Conservation (phyloP, 371 early-diverging fungal species). For the Syncephalis plumigaleata region DNA sequence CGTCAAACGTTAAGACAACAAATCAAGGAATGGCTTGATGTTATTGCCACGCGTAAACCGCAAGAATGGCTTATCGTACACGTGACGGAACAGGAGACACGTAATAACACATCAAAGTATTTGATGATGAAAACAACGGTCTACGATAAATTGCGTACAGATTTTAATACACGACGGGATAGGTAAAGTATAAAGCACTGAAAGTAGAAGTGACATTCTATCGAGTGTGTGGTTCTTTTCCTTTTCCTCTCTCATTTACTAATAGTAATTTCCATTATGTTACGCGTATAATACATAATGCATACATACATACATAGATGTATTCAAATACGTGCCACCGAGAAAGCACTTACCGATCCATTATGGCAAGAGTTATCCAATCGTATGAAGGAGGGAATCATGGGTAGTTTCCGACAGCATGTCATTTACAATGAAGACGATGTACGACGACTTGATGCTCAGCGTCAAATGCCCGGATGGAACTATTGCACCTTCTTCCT, state of each 20-base stretch:
- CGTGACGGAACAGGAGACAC: slow-evolving; percentile 45
- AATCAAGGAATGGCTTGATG: slow-evolving; percentile 68
- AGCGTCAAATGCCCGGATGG: slow-evolving; percentile 91
- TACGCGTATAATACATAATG: no score
- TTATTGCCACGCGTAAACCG: slow-evolving; percentile 53
- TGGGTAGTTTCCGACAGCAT: slow-evolving; percentile 63
- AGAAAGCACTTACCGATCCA: slow-evolving; percentile 34
- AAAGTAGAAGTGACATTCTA: no score
- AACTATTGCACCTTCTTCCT: slow-evolving; percentile 94
- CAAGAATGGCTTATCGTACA: slow-evolving; percentile 89
- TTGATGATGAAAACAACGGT: slow-evolving; percentile 48
- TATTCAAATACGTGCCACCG: slow-evolving; percentile 34
- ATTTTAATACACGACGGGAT: slow-evolving; percentile 63
- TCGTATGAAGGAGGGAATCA: slow-evolving; percentile 62
- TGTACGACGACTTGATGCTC: slow-evolving; percentile 70
- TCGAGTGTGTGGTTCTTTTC: no score
- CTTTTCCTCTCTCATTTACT: no score
- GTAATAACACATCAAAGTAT: slow-evolving; percentile 35
- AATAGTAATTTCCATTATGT: no score
- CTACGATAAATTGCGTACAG: slow-evolving; percentile 72
- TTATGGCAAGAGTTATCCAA: slow-evolving; percentile 60
- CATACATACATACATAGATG: slow-evolving; percentile 18
- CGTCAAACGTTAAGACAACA: slow-evolving; percentile 49
- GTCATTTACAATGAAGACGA: slow-evolving; percentile 72
- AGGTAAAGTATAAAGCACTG: no score